Evolutionary conservation across 2,329 filamentous ascomycete species (phyloP).

Genomic region (Trichoderma cornu-damae): DNA sequence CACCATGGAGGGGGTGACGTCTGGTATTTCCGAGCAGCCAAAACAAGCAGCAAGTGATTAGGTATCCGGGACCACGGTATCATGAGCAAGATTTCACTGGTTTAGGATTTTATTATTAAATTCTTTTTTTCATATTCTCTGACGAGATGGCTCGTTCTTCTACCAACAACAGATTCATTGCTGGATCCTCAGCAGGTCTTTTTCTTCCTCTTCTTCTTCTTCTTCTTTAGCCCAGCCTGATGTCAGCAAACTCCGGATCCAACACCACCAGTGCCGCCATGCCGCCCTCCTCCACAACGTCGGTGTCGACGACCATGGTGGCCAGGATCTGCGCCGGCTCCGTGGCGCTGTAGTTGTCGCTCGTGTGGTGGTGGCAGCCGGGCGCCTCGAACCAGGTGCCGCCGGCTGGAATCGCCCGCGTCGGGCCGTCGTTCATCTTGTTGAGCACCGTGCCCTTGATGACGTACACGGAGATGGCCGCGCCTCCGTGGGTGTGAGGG

Average conservation of each 20-base stretch:
- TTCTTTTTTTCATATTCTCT: too few species aligned
- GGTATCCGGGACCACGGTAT: too few species aligned
- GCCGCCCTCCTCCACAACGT: conserved; percentile 21
- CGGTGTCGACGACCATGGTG: conserved; percentile 21
- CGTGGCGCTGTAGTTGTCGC: conserved; percentile 22
- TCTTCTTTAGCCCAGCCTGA: not conserved
- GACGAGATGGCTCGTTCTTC: too few species aligned
- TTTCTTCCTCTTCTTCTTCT: too few species aligned
- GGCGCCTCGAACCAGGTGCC: conserved; percentile 25
- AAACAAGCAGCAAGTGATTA: too few species aligned
- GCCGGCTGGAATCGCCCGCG: conserved; percentile 21
- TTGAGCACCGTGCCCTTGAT: conserved; percentile 23
- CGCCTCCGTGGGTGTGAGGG: conserved; percentile 24
- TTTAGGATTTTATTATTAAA: too few species aligned
- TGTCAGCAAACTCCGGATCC: conserved; percentile 22
- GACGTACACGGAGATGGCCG: conserved; percentile 21
- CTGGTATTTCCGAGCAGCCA: too few species aligned
- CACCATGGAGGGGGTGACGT: too few species aligned
- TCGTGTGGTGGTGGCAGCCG: conserved; percentile 24
- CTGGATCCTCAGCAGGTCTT: too few species aligned
- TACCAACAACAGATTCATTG: too few species aligned
- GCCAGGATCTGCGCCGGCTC: conserved; percentile 20
- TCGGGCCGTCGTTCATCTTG: conserved; percentile 25
- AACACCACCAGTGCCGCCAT: conserved; percentile 20
- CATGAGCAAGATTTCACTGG: too few species aligned